Evolutionary conservation across 1,139 yeast species (phyloP), one percentile per base, ranked within the genome.

Genomic region (Candida smagusa): DNA sequence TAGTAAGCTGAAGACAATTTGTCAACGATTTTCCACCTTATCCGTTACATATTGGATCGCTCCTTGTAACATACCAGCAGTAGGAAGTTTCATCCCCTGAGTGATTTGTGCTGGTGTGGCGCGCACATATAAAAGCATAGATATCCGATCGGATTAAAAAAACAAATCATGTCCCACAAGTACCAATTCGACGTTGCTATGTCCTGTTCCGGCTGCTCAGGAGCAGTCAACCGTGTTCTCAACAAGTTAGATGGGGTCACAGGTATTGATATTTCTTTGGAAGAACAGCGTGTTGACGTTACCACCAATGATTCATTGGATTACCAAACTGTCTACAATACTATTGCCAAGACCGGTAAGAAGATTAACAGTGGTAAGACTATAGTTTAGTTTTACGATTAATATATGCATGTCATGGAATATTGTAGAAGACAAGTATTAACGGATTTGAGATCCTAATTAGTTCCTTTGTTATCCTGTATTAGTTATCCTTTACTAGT

Each of bases 281-380:
- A 84, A 39, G 66, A 78, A 27, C 97, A 92, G 67, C 66, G 83
- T 1, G 98, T 92, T 19, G 84, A 82, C 52, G 96, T 92, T 32
- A 68, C 69, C 45, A 79, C 96, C 7, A 66, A 62, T 11, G 63
- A 65, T 25, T 50, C 60, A 2, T 60, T 84, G 29, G 74, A 77
- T 39, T 88, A 85, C 56, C 95, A 89, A 37, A 77, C 84, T 2
- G 92, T 92, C 19, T 70, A 84, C 43, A 81, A 74, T 39, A 80
- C 89, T 40, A 90, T 92, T 50, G 71, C 83, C 46, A 92, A 90
- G 70, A 89, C 97, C 1, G 98, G 98, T 24, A 92, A 90, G 70
- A 79, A 80, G 52, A 84, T 92, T 42, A 70, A 74, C 41, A 72
- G 73, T 22, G 96, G 96, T 8, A 72, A 74, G 41, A 63, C 69